Evolutionary conservation across 2,329 filamentous ascomycete species (phyloP), one percentile per base, ranked within the genome.

Genomic region (Penicillium paneum): DNA sequence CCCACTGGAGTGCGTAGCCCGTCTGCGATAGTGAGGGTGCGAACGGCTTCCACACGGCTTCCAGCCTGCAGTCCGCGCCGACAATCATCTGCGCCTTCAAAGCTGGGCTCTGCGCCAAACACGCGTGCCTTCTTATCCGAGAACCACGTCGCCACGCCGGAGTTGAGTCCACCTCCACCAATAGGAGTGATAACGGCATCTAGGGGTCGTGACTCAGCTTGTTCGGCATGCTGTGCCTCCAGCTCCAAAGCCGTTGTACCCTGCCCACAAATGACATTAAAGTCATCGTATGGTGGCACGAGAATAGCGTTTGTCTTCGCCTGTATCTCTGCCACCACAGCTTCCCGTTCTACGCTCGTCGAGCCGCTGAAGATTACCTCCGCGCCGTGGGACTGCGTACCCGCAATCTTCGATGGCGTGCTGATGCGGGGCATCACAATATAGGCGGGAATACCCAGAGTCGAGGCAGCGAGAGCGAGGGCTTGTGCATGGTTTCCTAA

Each of bases 401-500:
- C 92, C 3, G 88, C 87, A 59, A 97, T 91, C 74, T 97, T 97
- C 59, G 86, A 86, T n/a, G 89, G 83, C 0, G 89, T 87, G 53
- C 86, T 88, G 68, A 94, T 94, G n/a, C 76, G 72, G 0, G 93
- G 93, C 93, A 97, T 97, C 55, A 97, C 86, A 67, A 97, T 92
- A 76, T 93, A 84, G 0, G 91, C 90, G 11, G 88, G 87, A 58
- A 97, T 86, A 49, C 79, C 76, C 68, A 88, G 84, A 35, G 86
- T 86, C 17, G 79, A 80, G 2, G 93, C 91, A 0, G 93, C 93
- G 47, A 97, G 86, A 2, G 93, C 85, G 53, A 97, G 85, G 1
- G 94, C 93, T 78, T 96, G 91, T 0, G 93, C 93, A 70, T 97
- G 94, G 75, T 97, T 97, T 56, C 93, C 92, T 93, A 59, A 10